These are phyloP conservation scores for Triadica sebifera DNA, from an alignment of 345 rosid genomes.

Conservation along the genomic window DNA sequence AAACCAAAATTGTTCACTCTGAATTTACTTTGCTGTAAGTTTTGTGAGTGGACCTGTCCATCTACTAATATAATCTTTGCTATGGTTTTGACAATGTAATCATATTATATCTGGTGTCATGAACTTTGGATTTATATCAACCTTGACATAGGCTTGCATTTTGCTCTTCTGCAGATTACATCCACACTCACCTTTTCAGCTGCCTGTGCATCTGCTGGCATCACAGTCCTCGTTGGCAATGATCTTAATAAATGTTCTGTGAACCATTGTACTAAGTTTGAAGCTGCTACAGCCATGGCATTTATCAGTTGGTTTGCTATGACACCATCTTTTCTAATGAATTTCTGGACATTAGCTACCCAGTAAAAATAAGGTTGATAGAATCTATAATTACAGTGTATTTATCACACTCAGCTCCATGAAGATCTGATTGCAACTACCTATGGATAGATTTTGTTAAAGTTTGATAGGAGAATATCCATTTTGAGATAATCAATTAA, in stretches of 20 bases:
- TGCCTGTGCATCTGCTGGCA: slow-evolving; percentile 78
- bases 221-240: slow-evolving; percentile 79
- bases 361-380: slow-evolving; percentile 21
- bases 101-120: background rate
- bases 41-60: background rate
- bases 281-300: slow-evolving; percentile 75
- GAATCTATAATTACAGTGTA: background rate
- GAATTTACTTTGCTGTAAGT: background rate
- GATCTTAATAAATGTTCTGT: slow-evolving; percentile 49
- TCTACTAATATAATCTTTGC: slow-evolving; percentile 3
- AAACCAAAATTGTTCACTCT: background rate
- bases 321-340: slow-evolving; percentile 62
- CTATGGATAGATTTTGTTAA: slow-evolving; percentile 27
- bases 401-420: background rate
- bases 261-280: slow-evolving; percentile 60
- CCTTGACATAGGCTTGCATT: background rate
- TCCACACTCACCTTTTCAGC: slow-evolving; percentile 72
- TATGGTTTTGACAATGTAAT: no score
- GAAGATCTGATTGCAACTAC: slow-evolving; percentile 19
- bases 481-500: background rate
- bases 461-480: background rate
- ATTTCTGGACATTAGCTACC: slow-evolving; percentile 76
- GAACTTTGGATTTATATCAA: background rate
- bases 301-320: slow-evolving; percentile 66
- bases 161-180: slow-evolving; percentile 50